Evolutionary conservation across 495 filamentous ascomycete species (phyloP), one percentile per base, ranked within the genome.

Genomic region (Xeromyces bisporus): DNA sequence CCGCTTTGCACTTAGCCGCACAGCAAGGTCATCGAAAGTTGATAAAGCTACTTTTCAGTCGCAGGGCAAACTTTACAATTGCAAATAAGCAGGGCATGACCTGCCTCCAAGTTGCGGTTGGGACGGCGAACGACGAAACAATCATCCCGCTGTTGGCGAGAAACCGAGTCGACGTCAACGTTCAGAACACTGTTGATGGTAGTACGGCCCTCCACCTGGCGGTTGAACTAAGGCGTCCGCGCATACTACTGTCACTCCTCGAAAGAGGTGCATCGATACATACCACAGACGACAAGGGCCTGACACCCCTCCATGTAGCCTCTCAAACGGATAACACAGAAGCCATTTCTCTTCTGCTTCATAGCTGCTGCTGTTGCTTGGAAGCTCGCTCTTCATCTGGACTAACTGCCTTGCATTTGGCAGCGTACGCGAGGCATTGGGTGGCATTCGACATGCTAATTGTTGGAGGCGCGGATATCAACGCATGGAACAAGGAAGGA

Each of bases 151-250:
- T 58, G 5, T 18, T 58, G 13, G 32, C 52, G 0, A 52, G 50
- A 31, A 35, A 28, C 20, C 32, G 34, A 16, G 18, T 43, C 0
- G 44, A 52, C 12, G 15, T 58, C 20, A 33, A 58, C 29, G 12
- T 43, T 6, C 46, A 39, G 2, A 55, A 58, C 25, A 34, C 42
- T 0, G n/a, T 7, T 0, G 51, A 37, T 0, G 54, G 54, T 1
- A 42, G 55, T 12, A 55, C 51, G n/a, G 40, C 47, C 0, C 51
- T 58, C 6, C 54, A 58, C 23, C 31, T 50, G 0, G 54, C 54
- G 10, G 44, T 55, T 0, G 31, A 45, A 17, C 35, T 12, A 9
- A 38, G 28, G 27, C 25, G 51, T 2, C 46, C 49, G 3, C 40
- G 54, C 1, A 53, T 58, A 3, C 16, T 58, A 2, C 28, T 41